Evolutionary conservation across 495 filamentous ascomycete species (phyloP).

Genomic region (Penicillium desertorum): DNA sequence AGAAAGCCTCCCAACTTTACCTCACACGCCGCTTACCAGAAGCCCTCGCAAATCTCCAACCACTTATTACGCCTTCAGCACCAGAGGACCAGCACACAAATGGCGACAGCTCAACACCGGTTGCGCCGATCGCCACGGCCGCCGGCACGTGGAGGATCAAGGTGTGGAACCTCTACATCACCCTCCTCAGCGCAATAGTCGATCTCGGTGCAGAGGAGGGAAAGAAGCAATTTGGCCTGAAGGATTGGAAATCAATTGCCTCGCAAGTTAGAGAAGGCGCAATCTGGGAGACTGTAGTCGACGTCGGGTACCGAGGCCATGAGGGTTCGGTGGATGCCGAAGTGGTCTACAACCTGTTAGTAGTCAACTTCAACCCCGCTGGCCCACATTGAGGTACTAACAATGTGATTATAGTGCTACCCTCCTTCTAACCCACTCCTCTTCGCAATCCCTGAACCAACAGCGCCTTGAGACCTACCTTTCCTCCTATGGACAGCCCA

Average conservation of each 20-base stretch:
- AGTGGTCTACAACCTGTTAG: slow-evolving; percentile 88
- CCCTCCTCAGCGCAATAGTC: slow-evolving; percentile 83
- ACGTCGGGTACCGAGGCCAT: slow-evolving; percentile 76
- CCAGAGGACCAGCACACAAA: slow-evolving; percentile 39
- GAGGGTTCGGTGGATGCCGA: slow-evolving; percentile 93
- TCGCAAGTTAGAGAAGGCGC: slow-evolving; percentile 79
- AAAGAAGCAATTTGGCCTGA: slow-evolving; percentile 77
- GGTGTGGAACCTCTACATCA: slow-evolving; percentile 95
- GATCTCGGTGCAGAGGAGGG: slow-evolving; percentile 90
- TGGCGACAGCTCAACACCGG: slow-evolving; percentile 34
- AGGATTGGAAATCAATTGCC: slow-evolving; percentile 78
- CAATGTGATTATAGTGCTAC: slow-evolving; percentile 64
- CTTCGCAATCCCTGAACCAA: slow-evolving; percentile 77
- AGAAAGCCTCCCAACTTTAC: slow-evolving; percentile 86
- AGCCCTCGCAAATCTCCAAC: slow-evolving; percentile 76
- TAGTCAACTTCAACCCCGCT: slow-evolving; percentile 11
- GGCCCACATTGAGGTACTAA: slow-evolving; percentile 12
- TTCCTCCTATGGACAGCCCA: slow-evolving; percentile 68
- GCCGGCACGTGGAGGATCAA: slow-evolving; percentile 81
- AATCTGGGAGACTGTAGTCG: slow-evolving; percentile 90
- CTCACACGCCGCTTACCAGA: slow-evolving; percentile 89
- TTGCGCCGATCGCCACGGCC: slow-evolving; percentile 70
- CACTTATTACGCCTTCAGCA: slow-evolving; percentile 60
- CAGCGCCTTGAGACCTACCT: slow-evolving; percentile 88
- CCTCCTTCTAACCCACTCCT: slow-evolving; percentile 82